These are phyloP conservation scores for Trapa bicornis DNA, from an alignment of 345 rosid species.

Conservation along the genomic window DNA sequence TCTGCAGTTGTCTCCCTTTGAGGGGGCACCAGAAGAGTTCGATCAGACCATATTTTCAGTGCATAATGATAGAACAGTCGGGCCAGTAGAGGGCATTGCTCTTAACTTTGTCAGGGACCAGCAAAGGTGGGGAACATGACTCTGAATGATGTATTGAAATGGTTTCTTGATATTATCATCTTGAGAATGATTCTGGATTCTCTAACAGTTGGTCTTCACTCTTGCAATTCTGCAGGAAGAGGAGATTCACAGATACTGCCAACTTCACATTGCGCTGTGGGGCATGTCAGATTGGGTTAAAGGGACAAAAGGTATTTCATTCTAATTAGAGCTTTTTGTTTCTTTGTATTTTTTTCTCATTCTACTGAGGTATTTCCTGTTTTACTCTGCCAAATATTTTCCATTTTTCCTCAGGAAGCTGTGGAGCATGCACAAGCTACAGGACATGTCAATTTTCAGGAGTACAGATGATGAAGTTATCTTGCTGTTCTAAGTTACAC, in stretches of 20 bases:
- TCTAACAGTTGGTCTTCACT: background rate
- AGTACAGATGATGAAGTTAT: constrained; percentile 33
- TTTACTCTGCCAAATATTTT: too few relatives aligned
- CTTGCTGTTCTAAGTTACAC: background rate
- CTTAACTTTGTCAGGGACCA: constrained; percentile 60
- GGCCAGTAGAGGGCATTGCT: constrained; percentile 43
- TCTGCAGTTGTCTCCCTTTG: constrained; percentile 61
- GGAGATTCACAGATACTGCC: constrained; percentile 51
- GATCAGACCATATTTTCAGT: constrained; percentile 62
- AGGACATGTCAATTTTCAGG: constrained; percentile 91
- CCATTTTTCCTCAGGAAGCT: constrained; percentile 28
- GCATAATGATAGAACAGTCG: constrained; percentile 45
- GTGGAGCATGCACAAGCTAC: constrained; percentile 91
- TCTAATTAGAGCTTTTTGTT: too few relatives aligned
- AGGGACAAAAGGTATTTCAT: too few relatives aligned
- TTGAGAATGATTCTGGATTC: background rate
- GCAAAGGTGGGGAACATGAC: constrained; percentile 40
- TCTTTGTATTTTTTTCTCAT: too few relatives aligned
- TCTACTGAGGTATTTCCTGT: too few relatives aligned
- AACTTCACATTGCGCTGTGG: constrained; percentile 87
- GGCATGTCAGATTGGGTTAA: constrained; percentile 57
- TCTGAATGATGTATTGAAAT: background rate
- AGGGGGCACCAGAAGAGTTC: constrained; percentile 83
- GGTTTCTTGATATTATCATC: background rate
- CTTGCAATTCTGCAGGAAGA: too few relatives aligned